A percentile compares a stretch with the other conserved stretches of the same genome.
These are phyloP conservation scores for Cutaneotrichosporon daszewskae DNA, from an alignment of 1,284 basidiomycete species.

Conservation along the genomic window DNA sequence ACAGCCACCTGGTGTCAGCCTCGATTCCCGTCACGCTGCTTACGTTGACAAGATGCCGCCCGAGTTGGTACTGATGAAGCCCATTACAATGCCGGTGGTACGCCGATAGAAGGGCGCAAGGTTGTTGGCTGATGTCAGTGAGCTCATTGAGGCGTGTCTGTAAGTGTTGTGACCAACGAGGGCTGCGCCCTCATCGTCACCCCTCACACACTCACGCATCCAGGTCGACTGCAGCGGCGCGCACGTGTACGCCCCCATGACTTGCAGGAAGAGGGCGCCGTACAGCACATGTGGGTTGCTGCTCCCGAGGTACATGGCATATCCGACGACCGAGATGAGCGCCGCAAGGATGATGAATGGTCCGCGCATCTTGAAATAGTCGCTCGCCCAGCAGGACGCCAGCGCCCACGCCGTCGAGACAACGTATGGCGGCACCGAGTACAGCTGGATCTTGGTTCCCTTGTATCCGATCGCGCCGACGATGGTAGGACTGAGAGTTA, in stretches of 20 bases:
- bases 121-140: constrained; percentile 53
- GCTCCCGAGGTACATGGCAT: constrained; percentile 35
- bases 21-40: too few species aligned
- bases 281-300: constrained; percentile 30
- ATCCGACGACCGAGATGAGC: constrained; percentile 29
- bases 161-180: too few species aligned
- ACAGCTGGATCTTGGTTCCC: constrained; percentile 38
- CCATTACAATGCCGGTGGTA: constrained; percentile 55
- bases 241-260: constrained; percentile 37
- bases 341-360: constrained; percentile 32
- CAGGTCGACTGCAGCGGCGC: constrained; percentile 33
- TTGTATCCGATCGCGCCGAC: constrained; percentile 53
- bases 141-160: too few species aligned
- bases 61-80: constrained; percentile 54
- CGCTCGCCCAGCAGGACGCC: constrained; percentile 53
- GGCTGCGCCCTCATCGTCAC: too few species aligned
- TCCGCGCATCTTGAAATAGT: constrained; percentile 54
- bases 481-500: constrained; percentile 42
- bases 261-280: constrained; percentile 39
- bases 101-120: constrained; percentile 55
- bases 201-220: constrained; percentile 23
- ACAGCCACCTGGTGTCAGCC: too few species aligned
- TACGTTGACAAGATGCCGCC: constrained; percentile 59
- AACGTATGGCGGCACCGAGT: constrained; percentile 55
- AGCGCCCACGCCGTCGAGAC: constrained; percentile 53